Base-by-base conservation (phyloP, 2,329 filamentous ascomycete genomes). In the Piedraia hortae region DNA sequence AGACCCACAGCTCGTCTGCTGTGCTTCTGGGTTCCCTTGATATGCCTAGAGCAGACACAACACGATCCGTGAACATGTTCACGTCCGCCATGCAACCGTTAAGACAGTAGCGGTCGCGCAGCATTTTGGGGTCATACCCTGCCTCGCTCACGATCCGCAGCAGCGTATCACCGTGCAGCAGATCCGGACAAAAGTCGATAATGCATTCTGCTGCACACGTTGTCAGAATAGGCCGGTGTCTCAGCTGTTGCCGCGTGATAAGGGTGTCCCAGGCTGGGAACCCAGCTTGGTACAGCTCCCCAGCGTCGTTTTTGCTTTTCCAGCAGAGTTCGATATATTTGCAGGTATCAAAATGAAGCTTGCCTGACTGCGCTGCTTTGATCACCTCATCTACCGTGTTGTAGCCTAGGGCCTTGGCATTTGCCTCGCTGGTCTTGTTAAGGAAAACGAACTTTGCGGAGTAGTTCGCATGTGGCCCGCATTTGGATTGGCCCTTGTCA, bases 181-280 rank as follows among this genome's bases (percentile, higher is more conserved):
- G 26, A 20, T 43, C 37, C 4, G 41, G 41, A 25, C 41, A 42
- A 30, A 44, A 43, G 31, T 44, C 41, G 28, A 44, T 34, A 16
- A 43, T 34, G 26, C 39, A 38, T 23, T 42, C 35, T 8, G 38
- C 40, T 10, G 40, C 40, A 11, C 31, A 28, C 10, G 26, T 22
- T 11, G 34, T 39, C 12, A 44, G 27, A 15, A 44, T 32, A 4
- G 25, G 28, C 8, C 24, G 31, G 10, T 32, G 22, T 2, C 28
- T 26, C 7, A 43, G 28, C 27, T 42, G 38, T 27, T 36, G 30
- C 14, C 35, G 37, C 3, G 41, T 44, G 22, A 34, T 29, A 11
- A 43, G 32, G 12, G 35, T 39, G 26, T 44, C 41, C 16, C 33
- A 33, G 18, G 40, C 27, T 10, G 36, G 32, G 30, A 43, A 42